Evolutionary conservation across 192 early-diverging fungal species (phyloP).

Genomic region (Paraglomus occultum): DNA sequence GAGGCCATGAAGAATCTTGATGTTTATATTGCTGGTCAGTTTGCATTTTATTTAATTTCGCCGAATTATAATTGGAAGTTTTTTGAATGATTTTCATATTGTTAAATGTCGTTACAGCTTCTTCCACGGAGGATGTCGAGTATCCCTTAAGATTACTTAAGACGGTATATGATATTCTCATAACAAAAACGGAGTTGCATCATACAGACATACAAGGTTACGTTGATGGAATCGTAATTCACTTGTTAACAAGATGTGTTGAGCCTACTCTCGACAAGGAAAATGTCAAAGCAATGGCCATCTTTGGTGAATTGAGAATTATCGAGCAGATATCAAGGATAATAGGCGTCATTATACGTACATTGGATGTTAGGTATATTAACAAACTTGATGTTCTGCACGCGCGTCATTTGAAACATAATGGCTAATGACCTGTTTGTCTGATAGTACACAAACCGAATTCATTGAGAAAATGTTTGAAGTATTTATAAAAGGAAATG

Average conservation of each 20-base stretch:
- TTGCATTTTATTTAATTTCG: background rate
- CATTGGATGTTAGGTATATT: constrained; percentile 46
- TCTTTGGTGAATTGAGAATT: constrained; percentile 35
- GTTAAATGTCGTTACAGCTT: constrained; percentile 14
- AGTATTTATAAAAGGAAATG: constrained; percentile 43
- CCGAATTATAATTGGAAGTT: background rate
- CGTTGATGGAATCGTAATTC: constrained; percentile 39
- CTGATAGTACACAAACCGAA: constrained; percentile 39
- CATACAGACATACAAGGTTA: constrained; percentile 45
- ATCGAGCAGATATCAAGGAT: constrained; percentile 42
- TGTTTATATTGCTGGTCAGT: constrained; percentile 25
- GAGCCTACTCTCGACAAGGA: constrained; percentile 35
- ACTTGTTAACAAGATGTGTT: constrained; percentile 42
- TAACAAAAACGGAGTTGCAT: constrained; percentile 34
- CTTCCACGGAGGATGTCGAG: constrained; percentile 27
- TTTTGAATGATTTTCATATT: background rate
- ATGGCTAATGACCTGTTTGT: background rate
- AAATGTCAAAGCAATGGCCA: constrained; percentile 30
- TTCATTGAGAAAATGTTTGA: constrained; percentile 45
- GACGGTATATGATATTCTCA: constrained; percentile 43
- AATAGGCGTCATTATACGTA: constrained; percentile 40
- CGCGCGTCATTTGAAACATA: background rate
- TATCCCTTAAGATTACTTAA: constrained; percentile 51
- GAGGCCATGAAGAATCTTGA: constrained; percentile 54
- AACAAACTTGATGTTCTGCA: too few species aligned